These are phyloP conservation scores for Hebeloma cylindrosporum DNA, from an alignment of 768 basidiomycete genomes.

Conservation along the genomic window DNA sequence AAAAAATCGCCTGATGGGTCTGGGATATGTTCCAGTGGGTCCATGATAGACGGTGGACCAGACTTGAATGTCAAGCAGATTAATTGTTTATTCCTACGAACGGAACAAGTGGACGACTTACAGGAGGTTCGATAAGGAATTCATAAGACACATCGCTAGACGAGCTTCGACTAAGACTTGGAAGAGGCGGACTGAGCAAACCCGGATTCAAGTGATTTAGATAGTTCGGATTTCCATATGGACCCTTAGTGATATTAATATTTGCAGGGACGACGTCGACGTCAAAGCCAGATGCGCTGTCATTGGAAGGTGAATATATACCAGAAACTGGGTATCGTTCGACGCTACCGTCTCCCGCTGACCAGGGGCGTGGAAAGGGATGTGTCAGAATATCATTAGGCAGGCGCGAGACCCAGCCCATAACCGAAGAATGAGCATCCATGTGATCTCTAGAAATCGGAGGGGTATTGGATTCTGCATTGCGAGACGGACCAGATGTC, in stretches of 20 bases:
- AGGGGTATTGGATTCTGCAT: too few relatives aligned
- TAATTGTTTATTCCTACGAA: neutral
- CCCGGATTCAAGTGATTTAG: slow-evolving; percentile 7
- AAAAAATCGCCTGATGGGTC: slow-evolving; percentile 3
- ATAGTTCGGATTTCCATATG: slow-evolving; percentile 5
- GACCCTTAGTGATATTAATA: neutral
- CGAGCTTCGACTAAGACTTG: neutral
- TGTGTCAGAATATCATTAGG: too few relatives aligned
- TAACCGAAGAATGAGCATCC: too few relatives aligned
- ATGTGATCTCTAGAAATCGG: too few relatives aligned
- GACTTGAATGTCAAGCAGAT: slow-evolving; percentile 15
- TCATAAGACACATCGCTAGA: slow-evolving; percentile 19
- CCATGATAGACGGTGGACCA: slow-evolving; percentile 14
- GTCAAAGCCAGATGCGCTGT: too few relatives aligned
- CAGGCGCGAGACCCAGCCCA: too few relatives aligned
- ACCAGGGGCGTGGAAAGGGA: too few relatives aligned
- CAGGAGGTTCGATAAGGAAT: slow-evolving; percentile 23
- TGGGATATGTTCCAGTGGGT: slow-evolving; percentile 7
- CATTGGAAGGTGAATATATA: too few relatives aligned
- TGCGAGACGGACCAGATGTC: too few relatives aligned
- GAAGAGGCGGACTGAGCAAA: slow-evolving; percentile 10
- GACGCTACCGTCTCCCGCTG: too few relatives aligned
- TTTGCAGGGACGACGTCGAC: too few relatives aligned
- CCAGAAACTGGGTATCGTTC: too few relatives aligned
- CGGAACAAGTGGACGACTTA: slow-evolving; percentile 12